Base-by-base conservation (phyloP, 805 yeast species). In the Nakazawaea ambrosiae region DNA sequence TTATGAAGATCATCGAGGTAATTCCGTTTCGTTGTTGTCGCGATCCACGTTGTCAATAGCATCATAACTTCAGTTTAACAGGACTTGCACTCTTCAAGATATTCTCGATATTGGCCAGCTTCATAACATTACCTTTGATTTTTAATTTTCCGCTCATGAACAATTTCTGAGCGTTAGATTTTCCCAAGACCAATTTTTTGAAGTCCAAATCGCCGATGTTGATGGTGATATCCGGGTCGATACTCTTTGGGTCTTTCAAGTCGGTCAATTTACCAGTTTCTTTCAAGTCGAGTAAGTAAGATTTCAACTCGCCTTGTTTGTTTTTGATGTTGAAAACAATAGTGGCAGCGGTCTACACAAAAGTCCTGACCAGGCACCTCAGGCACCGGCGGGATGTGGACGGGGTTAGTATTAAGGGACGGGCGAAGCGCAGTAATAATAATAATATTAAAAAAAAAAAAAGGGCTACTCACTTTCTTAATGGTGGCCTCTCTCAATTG, bases 91-190 rank as follows among this genome's bases (percentile, higher is more conserved):
- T 55, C 67, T 78, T 78, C 62, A 83, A 70, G 34, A 83, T 74
- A 34, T 70, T 63, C 60, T 82, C 90, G 43, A 83, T 74, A 42
- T 75, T 74, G 31, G 89, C 75, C 38, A 95, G 95, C 70, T 86
- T 86, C 89, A 82, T 82, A 65, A 86, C 81, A 65, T 87, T 84
- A 47, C 95, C 95, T 68, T 80, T 83, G 46, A 86, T 79, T 70
- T 84, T 85, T 60, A 86, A 73, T 61, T 81, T 81, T 29, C 96
- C 95, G 50, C 73, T 65, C 82, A 86, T 75, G 60, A 84, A 86
- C 53, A 86, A 71, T 64, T 78, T 80, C 62, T 86, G 95, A 33
- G 95, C 86, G 58, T 80, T 81, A 46, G 87, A 78, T 68, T 84
- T 82, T 45, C 94, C 94, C 44, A 67, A 63, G 37, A 82, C 82